These are phyloP conservation scores for Saccharomyces cerevisiae DNA, from an alignment of 805 yeast genomes.

Conservation along the genomic window DNA sequence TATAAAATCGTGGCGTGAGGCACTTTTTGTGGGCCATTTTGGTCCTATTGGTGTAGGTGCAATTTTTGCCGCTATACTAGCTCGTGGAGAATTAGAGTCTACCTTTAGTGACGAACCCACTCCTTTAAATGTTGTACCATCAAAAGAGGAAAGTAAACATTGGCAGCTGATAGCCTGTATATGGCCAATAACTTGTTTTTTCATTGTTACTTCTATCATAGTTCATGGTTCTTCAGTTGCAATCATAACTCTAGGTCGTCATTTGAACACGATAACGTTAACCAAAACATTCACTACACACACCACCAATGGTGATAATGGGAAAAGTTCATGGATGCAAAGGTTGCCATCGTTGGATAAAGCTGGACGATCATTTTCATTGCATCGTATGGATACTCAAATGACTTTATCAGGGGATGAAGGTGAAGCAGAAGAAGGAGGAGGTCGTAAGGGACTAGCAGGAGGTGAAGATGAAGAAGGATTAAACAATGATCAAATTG, in stretches of 20 bases:
- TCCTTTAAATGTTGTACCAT: slow-evolving; percentile 47
- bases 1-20: slow-evolving; percentile 86
- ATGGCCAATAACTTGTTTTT: slow-evolving; percentile 80
- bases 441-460: neutral
- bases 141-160: slow-evolving; percentile 36
- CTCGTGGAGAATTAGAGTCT: slow-evolving; percentile 61
- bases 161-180: slow-evolving; percentile 53
- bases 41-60: slow-evolving; percentile 98
- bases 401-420: slow-evolving; percentile 27
- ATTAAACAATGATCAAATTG: neutral
- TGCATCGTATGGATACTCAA: slow-evolving; percentile 72
- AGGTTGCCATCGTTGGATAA: slow-evolving; percentile 73
- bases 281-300: slow-evolving; percentile 81
- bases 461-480: slow-evolving; percentile 8
- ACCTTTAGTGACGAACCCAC: slow-evolving; percentile 43
- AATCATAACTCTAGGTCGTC: slow-evolving; percentile 64
- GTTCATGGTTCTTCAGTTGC: slow-evolving; percentile 92
- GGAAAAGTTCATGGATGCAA: slow-evolving; percentile 67
- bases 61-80: slow-evolving; percentile 71
- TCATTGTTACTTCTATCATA: slow-evolving; percentile 71
- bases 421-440: slow-evolving; percentile 11
- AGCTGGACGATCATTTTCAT: slow-evolving; percentile 63
- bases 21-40: slow-evolving; percentile 87
- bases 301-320: slow-evolving; percentile 46
- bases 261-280: slow-evolving; percentile 84